A percentile compares a stretch with the other conserved stretches of the same genome.
phyloP scores from a whole-genome alignment of 345 rosid genomes.

The Eucalyptus microcorys region DNA sequence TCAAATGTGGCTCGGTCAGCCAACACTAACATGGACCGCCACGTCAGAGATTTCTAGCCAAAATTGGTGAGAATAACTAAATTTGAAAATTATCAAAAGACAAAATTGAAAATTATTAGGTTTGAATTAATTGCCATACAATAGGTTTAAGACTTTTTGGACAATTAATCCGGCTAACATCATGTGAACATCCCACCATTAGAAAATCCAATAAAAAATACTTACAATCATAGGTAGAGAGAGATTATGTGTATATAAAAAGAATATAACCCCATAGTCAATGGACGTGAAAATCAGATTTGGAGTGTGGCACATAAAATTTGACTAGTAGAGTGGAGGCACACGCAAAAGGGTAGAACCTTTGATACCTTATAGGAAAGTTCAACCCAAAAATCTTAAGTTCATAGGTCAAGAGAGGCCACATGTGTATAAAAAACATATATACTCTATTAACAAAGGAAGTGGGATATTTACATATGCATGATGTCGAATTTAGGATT shows the following conservation, averaged over 20 bases:
- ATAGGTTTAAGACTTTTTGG: not conserved
- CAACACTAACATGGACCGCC: accelerated
- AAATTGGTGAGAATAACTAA: too few species aligned
- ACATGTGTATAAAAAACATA: not conserved
- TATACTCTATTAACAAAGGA: not conserved
- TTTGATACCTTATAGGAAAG: not conserved
- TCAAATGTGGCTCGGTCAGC: too few species aligned
- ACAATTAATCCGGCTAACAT: not conserved
- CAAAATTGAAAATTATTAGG: too few species aligned
- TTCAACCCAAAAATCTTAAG: not conserved
- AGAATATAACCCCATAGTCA: not conserved
- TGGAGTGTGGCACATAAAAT: too few species aligned
- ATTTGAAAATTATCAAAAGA: too few species aligned
- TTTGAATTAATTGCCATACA: not conserved
- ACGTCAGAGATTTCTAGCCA: accelerated
- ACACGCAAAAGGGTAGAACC: not conserved
- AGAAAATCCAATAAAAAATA: not conserved
- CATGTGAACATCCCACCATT: not conserved
- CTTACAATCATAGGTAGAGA: not conserved
- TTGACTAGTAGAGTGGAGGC: too few species aligned
- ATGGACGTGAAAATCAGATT: not conserved
- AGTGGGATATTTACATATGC: not conserved
- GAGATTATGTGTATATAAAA: not conserved
- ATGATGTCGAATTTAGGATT: too few species aligned
- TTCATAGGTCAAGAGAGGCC: not conserved